phyloP scores from a whole-genome alignment of 2,329 filamentous ascomycete species.

The Zasmidium citrigriseum region DNA sequence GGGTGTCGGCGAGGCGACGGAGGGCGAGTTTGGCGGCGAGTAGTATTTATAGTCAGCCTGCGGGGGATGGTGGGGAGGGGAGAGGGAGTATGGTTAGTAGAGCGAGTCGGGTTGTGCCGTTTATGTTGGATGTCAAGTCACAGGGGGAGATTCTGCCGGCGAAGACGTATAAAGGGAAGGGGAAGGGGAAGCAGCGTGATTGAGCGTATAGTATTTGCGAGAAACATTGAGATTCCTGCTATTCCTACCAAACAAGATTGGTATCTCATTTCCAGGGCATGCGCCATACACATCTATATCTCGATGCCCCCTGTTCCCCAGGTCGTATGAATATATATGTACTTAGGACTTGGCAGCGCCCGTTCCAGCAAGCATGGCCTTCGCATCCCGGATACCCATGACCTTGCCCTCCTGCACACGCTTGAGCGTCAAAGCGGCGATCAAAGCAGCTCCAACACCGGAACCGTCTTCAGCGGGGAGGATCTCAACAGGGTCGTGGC shows the following conservation, averaged over 20 bases:
- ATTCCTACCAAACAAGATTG: not conserved
- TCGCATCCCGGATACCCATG: conserved; percentile 57
- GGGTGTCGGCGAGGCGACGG: not conserved
- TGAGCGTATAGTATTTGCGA: not conserved
- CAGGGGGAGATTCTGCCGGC: not conserved
- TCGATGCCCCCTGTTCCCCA: not conserved
- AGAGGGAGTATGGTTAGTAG: too few species aligned
- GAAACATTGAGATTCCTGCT: too few species aligned
- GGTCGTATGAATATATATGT: conserved; percentile 1
- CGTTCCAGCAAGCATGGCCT: conserved; percentile 44
- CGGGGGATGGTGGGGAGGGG: not conserved
- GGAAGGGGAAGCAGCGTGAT: not conserved
- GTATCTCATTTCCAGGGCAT: not conserved
- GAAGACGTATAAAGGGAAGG: not conserved
- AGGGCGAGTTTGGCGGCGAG: not conserved
- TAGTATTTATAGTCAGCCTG: conserved; percentile 2
- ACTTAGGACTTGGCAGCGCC: conserved; percentile 27
- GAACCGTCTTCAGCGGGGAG: conserved; percentile 91
- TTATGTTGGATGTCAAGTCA: not conserved
- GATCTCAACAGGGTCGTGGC: conserved; percentile 75
- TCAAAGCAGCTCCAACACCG: conserved; percentile 94
- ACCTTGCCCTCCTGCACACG: conserved; percentile 61
- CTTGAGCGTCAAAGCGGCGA: conserved; percentile 72
- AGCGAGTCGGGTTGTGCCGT: not conserved
- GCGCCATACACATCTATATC: not conserved